Base-by-base conservation (phyloP, 176 grass and related monocot genomes). In the Oryza meridionalis region DNA sequence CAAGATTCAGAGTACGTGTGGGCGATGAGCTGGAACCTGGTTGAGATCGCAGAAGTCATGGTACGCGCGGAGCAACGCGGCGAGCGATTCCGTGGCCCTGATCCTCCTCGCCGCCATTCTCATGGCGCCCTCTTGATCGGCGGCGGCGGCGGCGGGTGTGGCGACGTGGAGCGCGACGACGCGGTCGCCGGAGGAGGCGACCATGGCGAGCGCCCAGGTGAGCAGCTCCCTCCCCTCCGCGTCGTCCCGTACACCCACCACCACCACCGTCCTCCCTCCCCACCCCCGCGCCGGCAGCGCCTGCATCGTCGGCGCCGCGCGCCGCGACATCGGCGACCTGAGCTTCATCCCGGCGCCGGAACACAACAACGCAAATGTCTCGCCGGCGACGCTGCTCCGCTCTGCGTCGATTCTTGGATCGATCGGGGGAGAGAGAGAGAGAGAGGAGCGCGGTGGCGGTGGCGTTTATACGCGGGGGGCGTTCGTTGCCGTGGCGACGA, bases 191-290 rank as follows among this genome's bases (percentile, higher is more conserved):
- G 82, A 50, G 9, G 40, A 9, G 35, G 96, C 93, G 70, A 85
- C 82, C 91, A 90, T 95, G 35, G 90, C 91, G 76, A 98, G 93
- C 72, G 83, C 89, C 89, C 93, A 98, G 19, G 96, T 85, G 46
- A 98, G 96, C 19, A 98, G 85, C 58, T 93, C 91, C 73, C 91
- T 80, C 27, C 96, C 90, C 10, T 79, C 73, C 9, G 83, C 85
- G 42, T 98, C 91, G 29, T 87, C 86, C 73, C 85, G 90, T 29
- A 98, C 83, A 15, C 87, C 93, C 5, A 98, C 93, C 21, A 98
- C 50, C 21, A 98, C 50, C 44, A 95, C 85, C 76, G 87, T 95
- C 81, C 85, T 88, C 75, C 82, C 65, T 22, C 26, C 6, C 9
- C 0, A 66, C 78, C 22, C 2, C 70, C 0, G 51, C 37, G 37